Evolutionary conservation across 2,329 filamentous ascomycete genomes (phyloP).

Genomic region (Akanthomyces uredinophilus): DNA sequence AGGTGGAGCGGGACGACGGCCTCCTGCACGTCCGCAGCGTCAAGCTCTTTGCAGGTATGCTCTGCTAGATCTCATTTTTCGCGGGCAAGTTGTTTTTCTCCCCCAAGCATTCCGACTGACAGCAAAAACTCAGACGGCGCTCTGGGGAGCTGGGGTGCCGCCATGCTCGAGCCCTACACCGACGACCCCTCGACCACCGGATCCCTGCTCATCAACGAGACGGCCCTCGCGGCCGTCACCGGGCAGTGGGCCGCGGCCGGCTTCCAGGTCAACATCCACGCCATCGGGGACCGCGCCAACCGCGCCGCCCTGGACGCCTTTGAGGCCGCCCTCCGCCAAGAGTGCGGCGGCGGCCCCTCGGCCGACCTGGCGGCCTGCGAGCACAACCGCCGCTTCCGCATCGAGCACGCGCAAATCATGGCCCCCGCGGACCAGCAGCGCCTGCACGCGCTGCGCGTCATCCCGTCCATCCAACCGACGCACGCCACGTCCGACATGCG

Average conservation of each 20-base stretch:
- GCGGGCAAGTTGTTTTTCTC: no score
- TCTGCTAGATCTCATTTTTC: no score
- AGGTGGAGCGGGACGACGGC: slow-evolving; percentile 39
- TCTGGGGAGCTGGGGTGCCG: slow-evolving; percentile 66
- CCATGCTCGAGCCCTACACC: slow-evolving; percentile 64
- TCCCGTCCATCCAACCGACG: slow-evolving; percentile 66
- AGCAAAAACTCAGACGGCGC: slow-evolving; percentile 50
- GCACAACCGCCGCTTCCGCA: slow-evolving; percentile 53
- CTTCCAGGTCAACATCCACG: slow-evolving; percentile 68
- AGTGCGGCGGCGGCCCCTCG: slow-evolving; percentile 39
- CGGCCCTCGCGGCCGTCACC: slow-evolving; percentile 48
- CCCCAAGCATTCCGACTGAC: not conserved
- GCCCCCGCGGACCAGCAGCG: slow-evolving; percentile 59
- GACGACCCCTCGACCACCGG: slow-evolving; percentile 58
- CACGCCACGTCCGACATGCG: slow-evolving; percentile 68
- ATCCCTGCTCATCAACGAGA: slow-evolving; percentile 62
- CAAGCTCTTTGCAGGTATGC: slow-evolving; percentile 62
- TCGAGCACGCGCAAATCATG: slow-evolving; percentile 68
- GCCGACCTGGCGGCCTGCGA: slow-evolving; percentile 45
- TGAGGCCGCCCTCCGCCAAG: slow-evolving; percentile 46
- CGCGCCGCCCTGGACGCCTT: slow-evolving; percentile 60
- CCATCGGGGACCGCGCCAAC: slow-evolving; percentile 66
- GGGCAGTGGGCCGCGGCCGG: slow-evolving; percentile 54
- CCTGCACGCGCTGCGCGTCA: slow-evolving; percentile 53
- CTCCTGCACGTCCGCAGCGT: slow-evolving; percentile 56